Conservation (phyloP, 2,329 filamentous ascomycete genomes). For the Saccharata proteae region DNA sequence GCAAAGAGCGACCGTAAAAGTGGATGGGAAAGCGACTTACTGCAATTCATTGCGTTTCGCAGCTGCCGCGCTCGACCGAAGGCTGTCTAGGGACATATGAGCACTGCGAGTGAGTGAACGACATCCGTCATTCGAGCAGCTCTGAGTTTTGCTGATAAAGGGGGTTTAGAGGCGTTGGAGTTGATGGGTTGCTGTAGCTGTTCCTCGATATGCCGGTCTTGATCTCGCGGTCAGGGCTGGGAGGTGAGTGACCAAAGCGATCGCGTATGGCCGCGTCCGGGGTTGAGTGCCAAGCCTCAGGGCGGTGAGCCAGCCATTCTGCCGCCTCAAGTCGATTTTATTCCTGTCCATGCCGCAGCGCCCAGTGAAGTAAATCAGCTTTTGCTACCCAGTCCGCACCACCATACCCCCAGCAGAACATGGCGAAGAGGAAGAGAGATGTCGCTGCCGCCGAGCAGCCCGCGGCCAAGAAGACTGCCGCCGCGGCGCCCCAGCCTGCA, state of each 20-base stretch:
- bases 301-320: neutral
- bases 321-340: no score
- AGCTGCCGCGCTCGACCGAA: slow-evolving; percentile 28
- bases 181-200: slow-evolving; percentile 19
- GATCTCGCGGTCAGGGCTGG: neutral
- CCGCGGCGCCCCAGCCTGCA: slow-evolving; percentile 10
- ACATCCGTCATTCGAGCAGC: slow-evolving; percentile 40
- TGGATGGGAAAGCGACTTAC: slow-evolving; percentile 23
- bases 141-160: no score
- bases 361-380: neutral
- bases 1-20: slow-evolving; percentile 20
- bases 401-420: slow-evolving; percentile 10
- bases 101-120: slow-evolving; percentile 25
- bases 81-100: slow-evolving; percentile 38
- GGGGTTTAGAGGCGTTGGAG: no score
- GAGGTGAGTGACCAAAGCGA: neutral
- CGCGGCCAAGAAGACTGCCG: slow-evolving; percentile 11
- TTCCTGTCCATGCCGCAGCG: neutral
- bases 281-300: neutral
- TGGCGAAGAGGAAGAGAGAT: slow-evolving; percentile 27
- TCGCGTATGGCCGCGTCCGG: neutral
- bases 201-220: neutral
- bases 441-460: slow-evolving; percentile 11
- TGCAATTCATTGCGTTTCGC: slow-evolving; percentile 31
- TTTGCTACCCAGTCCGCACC: neutral